A percentile compares a stretch with the other conserved stretches of the same genome.
These are phyloP conservation scores for Tetracentron sinense DNA, from an alignment of 164 flowering plant genomes.

Conservation along the genomic window DNA sequence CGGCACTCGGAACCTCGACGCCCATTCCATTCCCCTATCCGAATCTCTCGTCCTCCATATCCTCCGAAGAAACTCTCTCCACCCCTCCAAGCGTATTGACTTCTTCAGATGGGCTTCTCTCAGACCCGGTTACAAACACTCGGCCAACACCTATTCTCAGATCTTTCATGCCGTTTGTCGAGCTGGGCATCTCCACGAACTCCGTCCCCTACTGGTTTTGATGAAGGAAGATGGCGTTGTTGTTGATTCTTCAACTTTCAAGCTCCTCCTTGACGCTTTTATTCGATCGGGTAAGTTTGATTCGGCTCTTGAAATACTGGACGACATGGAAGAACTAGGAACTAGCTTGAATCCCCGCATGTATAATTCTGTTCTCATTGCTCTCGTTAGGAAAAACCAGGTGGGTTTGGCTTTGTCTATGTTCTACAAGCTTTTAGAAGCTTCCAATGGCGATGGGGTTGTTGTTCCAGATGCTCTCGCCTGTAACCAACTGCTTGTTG, in stretches of 20 bases:
- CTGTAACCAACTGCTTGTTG: slow-evolving; percentile 66
- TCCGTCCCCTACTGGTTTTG: slow-evolving; percentile 39
- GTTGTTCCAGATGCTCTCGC: slow-evolving; percentile 38
- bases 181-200: slow-evolving; percentile 38
- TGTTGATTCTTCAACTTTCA: slow-evolving; percentile 50
- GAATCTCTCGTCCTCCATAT: slow-evolving; percentile 59
- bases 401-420: slow-evolving; percentile 57
- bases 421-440: slow-evolving; percentile 54
- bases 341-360: slow-evolving; percentile 31
- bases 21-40: slow-evolving; percentile 40
- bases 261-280: slow-evolving; percentile 59
- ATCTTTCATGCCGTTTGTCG: slow-evolving; percentile 47
- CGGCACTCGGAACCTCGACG: slow-evolving; percentile 50
- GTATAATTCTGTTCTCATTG: slow-evolving; percentile 64
- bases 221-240: slow-evolving; percentile 63
- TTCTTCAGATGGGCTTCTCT: slow-evolving; percentile 81
- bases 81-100: slow-evolving; percentile 49
- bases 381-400: slow-evolving; percentile 61
- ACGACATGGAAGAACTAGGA: slow-evolving; percentile 59
- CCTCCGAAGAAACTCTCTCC: slow-evolving; percentile 46
- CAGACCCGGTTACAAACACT: slow-evolving; percentile 51
- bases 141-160: slow-evolving; percentile 49
- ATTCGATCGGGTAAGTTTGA: slow-evolving; percentile 54
- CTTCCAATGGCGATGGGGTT: slow-evolving; percentile 11
- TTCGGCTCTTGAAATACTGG: slow-evolving; percentile 59